Base-by-base conservation (phyloP, 2,329 filamentous ascomycete species). In the Aureobasidium mangrovei region DNA sequence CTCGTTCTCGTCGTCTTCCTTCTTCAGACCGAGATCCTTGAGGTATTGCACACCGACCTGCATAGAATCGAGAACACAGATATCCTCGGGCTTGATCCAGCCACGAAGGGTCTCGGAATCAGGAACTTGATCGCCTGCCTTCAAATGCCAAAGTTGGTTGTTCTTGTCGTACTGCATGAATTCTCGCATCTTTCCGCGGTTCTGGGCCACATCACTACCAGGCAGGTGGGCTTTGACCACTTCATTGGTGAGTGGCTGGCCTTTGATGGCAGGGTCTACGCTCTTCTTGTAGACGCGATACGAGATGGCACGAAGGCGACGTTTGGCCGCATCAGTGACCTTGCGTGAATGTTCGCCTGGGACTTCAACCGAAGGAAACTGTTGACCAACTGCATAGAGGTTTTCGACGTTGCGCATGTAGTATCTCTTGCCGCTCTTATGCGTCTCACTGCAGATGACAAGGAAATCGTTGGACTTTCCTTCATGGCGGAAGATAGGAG, bases 251-350 rank as follows among this genome's bases (percentile, higher is more conserved):
- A 98, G 86, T 63, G 91, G 88, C n/a, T 81, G 82, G 12, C 95
- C 81, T 26, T 84, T 84, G 27, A 90, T 79, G 42, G 82, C 78
- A 57, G 83, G 75, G 28, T 84, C 80, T 18, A 81, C 76, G 62
- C 85, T 89, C 63, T 88, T 87, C 58, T 84, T 81, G 63, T 95
- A 88, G 67, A 95, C 83, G 48, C 93, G 86, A 68, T 89, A 96
- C 0, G 90, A 87, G 38, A 98, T 83, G 85, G 96, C 96, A 74
- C 93, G 95, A 70, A 98, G 84, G 35, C 93, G 83, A 69, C 93
- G 95, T 75, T 98, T 98, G 35, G 88, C 85, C n/a, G 91, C 90
- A 55, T 94, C 95, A 0, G 93, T 98, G 31, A 97, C 91, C 69
- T 93, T 95, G 58, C 93, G 81, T 36, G 90, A 94, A 67, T 97